phyloP scores from a whole-genome alignment of 495 filamentous ascomycete species.

The Aspergillus coremiiformis region DNA sequence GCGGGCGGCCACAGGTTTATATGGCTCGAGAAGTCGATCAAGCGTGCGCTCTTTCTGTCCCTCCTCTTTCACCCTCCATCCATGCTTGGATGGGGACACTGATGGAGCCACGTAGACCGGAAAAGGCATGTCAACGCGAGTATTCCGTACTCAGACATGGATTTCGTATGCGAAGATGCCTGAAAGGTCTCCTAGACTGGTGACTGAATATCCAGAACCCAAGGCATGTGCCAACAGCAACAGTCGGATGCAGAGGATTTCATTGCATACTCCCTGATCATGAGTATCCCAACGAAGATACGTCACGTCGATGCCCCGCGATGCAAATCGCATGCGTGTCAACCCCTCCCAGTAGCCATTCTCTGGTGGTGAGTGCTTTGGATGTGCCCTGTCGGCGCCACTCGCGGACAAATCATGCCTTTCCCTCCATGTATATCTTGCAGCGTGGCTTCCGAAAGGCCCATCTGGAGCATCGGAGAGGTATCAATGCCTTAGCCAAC shows the following conservation, averaged over 20 bases:
- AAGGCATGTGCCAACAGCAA: background rate
- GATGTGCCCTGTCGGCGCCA: background rate
- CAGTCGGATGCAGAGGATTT: background rate
- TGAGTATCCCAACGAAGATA: background rate
- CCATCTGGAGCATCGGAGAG: background rate
- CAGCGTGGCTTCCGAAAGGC: background rate
- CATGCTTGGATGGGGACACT: background rate
- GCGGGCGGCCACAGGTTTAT: no score
- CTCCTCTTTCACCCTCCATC: no score
- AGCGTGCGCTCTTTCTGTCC: background rate
- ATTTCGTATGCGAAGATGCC: conserved; percentile 1
- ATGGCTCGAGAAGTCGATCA: background rate
- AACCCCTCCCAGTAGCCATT: background rate
- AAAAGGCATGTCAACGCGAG: no score
- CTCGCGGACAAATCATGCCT: background rate
- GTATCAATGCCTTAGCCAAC: background rate
- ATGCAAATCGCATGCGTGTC: background rate
- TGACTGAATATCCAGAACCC: background rate
- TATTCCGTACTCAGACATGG: no score
- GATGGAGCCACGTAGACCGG: background rate
- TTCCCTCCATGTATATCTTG: background rate
- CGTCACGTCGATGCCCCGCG: background rate
- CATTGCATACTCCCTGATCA: background rate
- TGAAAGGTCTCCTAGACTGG: background rate
- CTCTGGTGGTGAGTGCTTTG: background rate